Base-by-base conservation (phyloP, 2,329 filamentous ascomycete species). In the Xylaria arbuscula region DNA sequence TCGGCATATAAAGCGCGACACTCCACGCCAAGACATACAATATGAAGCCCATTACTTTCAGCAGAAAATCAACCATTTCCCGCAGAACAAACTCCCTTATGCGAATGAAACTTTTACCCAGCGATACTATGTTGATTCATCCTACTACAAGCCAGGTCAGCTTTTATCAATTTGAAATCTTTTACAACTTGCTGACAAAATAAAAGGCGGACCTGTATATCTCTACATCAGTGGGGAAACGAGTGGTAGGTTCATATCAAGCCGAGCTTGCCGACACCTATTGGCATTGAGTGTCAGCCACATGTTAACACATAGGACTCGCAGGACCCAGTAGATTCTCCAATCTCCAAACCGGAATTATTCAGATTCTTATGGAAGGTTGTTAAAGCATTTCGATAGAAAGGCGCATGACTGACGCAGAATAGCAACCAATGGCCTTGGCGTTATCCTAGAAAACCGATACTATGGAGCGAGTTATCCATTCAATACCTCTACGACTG, bases 61-160 rank as follows among this genome's bases (percentile, higher is more conserved):
- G 42, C 74, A 78, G 70, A 75, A 81, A 75, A 83, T 85, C 70
- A 83, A 85, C 69, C 83, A 85, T 74, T 84, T 84, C 56, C 83
- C 80, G 8, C 66, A 80, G n/a, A 78, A 76, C 45, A 70, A 64
- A 47, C 68, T 64, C 22, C 81, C 79, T 4, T 83, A 81, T 70
- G 80, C 80, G 13, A 81, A 82, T 66, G 83, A 78, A 19, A 88
- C 85, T 1, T 88, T 87, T 74, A 80, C 81, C 58, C 86, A 88
- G 75, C 81, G 85, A 55, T 88, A 86, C 74, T 87, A 84, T 73
- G 84, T 87, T 54, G 85, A 86, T 69, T 79, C 81, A 5, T 81
- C 82, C 0, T 86, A 87, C 75, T 88, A 87, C 73, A 82, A 84
- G 69, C 80, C 85, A 13, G 76, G 76, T 76, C 8, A 63, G 66